Evolutionary conservation across 2,329 filamentous ascomycete species (phyloP), one percentile per base, ranked within the genome.

Genomic region (Sarocladiaceae sp.): DNA sequence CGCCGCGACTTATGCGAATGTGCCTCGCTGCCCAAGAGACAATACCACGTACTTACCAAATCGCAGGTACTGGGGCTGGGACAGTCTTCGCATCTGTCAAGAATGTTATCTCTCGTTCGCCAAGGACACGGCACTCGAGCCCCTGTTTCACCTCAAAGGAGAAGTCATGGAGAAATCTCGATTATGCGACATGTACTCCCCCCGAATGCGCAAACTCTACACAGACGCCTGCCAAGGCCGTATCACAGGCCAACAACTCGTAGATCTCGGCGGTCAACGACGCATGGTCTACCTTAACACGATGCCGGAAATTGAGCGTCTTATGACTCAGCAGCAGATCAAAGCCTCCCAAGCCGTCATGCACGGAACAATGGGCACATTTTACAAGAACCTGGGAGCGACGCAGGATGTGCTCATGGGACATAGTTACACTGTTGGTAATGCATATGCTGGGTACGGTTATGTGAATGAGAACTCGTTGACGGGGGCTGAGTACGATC

Each of bases 361-460:
- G 37, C 53, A 66, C 15, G 64, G 64, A 7, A 40, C 36, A 0
- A 59, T 59, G 48, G 65, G 67, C 1, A 56, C 57, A 1, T 56
- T 60, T 17, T 64, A 66, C 48, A 63, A 61, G 13, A 52, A 28
- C 8, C 25, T 60, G 48, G 65, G 66, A 2, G 52, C 49, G 25
- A 22, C 29, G 13, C 22, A 53, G 2, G 62, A 59, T 36, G 37
- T 40, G 1, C 17, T 33, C 1, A 39, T 55, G 52, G 61, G 62
- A 3, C 57, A 62, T 26, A 51, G 36, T 3, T 61, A 63, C 33
- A 61, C 58, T 2, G 65, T 68, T n/a, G 60, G 62, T 2, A 62
- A 62, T 40, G 53, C 62, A 2, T 64, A 64, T n/a, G 58, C 59
- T 5, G 67, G 66, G 4, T 62, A 67, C 18, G 63, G 66, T 0